Conservation (phyloP, 768 basidiomycete genomes). For the Russula foetens region DNA sequence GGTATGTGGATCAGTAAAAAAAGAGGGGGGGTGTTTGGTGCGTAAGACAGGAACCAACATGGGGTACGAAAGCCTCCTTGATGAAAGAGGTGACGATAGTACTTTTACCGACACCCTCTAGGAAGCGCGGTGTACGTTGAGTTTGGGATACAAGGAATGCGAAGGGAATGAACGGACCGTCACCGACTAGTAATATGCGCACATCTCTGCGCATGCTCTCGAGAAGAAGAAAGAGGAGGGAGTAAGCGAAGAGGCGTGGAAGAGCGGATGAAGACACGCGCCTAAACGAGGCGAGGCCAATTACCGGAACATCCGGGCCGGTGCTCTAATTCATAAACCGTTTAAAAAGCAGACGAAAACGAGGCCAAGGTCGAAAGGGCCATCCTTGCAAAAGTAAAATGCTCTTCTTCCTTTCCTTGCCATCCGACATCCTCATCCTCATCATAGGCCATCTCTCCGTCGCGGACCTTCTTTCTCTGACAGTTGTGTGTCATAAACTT, state of each 20-base stretch:
- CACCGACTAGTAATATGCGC: slow-evolving; percentile 87
- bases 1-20: slow-evolving; percentile 1
- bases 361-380: not conserved
- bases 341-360: not conserved
- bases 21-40: not conserved
- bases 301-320: not conserved
- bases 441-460: slow-evolving; percentile 16
- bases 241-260: too few species aligned
- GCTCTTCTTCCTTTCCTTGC: slow-evolving; percentile 7
- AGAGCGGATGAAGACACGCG: too few species aligned
- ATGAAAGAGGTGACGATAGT: slow-evolving; percentile 96
- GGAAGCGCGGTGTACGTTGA: slow-evolving; percentile 5
- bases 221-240: not conserved
- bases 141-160: slow-evolving; percentile 2
- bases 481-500: slow-evolving; percentile 5
- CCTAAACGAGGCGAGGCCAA: not conserved
- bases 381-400: too few species aligned
- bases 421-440: slow-evolving; percentile 15
- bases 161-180: slow-evolving; percentile 48
- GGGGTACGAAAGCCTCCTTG: slow-evolving; percentile 88
- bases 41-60: slow-evolving; percentile 42
- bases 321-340: not conserved
- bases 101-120: slow-evolving; percentile 97
- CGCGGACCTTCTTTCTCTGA: slow-evolving; percentile 11
- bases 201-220: slow-evolving; percentile 81